Conservation (phyloP, 139 green algal genomes). For the Chloropicon primus region DNA sequence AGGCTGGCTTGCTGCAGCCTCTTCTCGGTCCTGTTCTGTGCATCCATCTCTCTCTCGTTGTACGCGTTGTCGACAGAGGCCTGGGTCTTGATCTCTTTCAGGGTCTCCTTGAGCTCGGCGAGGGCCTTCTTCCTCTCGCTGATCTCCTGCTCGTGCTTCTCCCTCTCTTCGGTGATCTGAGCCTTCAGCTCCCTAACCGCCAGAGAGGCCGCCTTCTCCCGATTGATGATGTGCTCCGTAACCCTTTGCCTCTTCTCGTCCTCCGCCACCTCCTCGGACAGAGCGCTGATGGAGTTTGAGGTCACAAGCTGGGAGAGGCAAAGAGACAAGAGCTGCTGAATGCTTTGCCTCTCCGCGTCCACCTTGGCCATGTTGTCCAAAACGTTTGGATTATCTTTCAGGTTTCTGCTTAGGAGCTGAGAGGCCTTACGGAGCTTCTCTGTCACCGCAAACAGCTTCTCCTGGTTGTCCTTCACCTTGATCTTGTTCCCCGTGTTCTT, state of each 20-base stretch:
- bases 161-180: constrained; percentile 44
- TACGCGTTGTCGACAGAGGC: constrained; percentile 30
- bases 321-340: constrained; percentile 41
- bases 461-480: constrained; percentile 22
- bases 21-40: constrained; percentile 24
- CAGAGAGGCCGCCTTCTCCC: background rate
- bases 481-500: constrained; percentile 6
- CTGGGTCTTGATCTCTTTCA: constrained; percentile 38
- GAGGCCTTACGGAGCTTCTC: constrained; percentile 47
- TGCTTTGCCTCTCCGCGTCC: constrained; percentile 33
- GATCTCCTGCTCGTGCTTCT: constrained; percentile 55
- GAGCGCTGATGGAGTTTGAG: constrained; percentile 25
- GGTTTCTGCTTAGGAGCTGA: constrained; percentile 49
- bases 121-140: constrained; percentile 31
- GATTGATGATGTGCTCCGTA: background rate
- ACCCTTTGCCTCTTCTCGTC: constrained; percentile 25
- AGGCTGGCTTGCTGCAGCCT: constrained; percentile 31
- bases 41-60: constrained; percentile 6
- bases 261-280: constrained; percentile 37
- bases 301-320: constrained; percentile 34
- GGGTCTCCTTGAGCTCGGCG: constrained; percentile 36
- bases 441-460: constrained; percentile 44
- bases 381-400: constrained; percentile 71
- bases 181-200: constrained; percentile 44
- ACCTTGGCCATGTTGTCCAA: constrained; percentile 71